These are phyloP conservation scores for Agrocybe praecox DNA, from an alignment of 768 basidiomycete species.

Conservation along the genomic window DNA sequence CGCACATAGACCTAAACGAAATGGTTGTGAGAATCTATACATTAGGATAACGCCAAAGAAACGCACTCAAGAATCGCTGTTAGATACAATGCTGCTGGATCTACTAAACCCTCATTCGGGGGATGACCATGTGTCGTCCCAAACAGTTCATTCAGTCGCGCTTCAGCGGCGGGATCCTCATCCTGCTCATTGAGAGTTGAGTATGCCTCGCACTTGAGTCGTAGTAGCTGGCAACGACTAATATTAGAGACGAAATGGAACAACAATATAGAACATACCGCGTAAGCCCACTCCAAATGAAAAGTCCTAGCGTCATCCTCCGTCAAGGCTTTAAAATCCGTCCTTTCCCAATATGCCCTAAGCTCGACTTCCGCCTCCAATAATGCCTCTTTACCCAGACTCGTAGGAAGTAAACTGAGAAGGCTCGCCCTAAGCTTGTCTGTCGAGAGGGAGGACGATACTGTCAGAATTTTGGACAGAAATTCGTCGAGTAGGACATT, in stretches of 20 bases:
- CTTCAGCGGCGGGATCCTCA: conserved; percentile 71
- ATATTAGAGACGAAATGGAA: conserved; percentile 8
- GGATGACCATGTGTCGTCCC: conserved; percentile 47
- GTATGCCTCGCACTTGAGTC: conserved; percentile 87
- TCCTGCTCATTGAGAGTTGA: conserved; percentile 82
- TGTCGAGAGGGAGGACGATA: conserved; percentile 69
- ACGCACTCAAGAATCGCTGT: conserved; percentile 94
- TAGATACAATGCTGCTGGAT: conserved; percentile 86
- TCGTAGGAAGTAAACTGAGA: conserved; percentile 72
- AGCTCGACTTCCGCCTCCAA: conserved; percentile 93
- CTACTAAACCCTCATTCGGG: conserved; percentile 59
- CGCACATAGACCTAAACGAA: conserved; percentile 74
- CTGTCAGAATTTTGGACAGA: conserved; percentile 68
- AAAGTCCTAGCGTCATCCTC: conserved; percentile 64
- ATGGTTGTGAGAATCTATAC: conserved; percentile 25
- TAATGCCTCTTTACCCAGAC: conserved; percentile 88
- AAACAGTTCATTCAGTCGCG: conserved; percentile 65
- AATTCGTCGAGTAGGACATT: conserved; percentile 88
- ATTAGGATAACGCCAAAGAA: conserved; percentile 13
- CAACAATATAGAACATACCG: conserved; percentile 44
- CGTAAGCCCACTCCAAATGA: conserved; percentile 73
- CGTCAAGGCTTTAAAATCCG: conserved; percentile 36
- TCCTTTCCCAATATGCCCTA: conserved; percentile 86
- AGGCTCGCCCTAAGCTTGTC: conserved; percentile 74
- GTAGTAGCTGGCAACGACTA: conserved; percentile 56